These are phyloP conservation scores for Diaporthe velutina DNA, from an alignment of 2,329 filamentous ascomycete species.

Conservation along the genomic window DNA sequence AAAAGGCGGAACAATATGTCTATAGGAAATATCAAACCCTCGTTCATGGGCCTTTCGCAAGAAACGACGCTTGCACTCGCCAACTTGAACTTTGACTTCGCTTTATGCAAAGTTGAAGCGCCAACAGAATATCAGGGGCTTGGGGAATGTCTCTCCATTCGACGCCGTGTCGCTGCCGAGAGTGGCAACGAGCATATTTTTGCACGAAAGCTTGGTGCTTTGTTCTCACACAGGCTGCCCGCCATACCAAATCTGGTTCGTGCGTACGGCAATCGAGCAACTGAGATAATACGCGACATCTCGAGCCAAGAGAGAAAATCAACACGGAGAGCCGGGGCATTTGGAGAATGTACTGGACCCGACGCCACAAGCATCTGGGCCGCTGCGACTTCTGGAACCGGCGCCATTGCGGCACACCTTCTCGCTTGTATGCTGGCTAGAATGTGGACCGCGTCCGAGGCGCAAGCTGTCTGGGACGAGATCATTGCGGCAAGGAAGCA, in stretches of 20 bases:
- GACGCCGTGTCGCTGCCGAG: slow-evolving; percentile 53
- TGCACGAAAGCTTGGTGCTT: slow-evolving; percentile 53
- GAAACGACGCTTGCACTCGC: slow-evolving; percentile 6
- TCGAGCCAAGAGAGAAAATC: slow-evolving; percentile 26
- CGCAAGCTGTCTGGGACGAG: slow-evolving; percentile 48
- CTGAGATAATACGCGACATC: slow-evolving; percentile 44
- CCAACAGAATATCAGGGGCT: slow-evolving; percentile 41
- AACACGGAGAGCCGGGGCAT: slow-evolving; percentile 37
- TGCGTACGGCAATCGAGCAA: slow-evolving; percentile 51
- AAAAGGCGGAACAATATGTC: too few species aligned
- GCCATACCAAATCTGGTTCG: slow-evolving; percentile 48
- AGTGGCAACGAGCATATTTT: slow-evolving; percentile 50
- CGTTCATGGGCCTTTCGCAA: neutral
- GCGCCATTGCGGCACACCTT: slow-evolving; percentile 49
- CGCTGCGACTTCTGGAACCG: slow-evolving; percentile 45
- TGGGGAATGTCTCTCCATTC: neutral
- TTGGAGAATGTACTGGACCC: slow-evolving; percentile 44
- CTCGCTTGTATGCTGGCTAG: slow-evolving; percentile 50
- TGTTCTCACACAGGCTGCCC: slow-evolving; percentile 53
- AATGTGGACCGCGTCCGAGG: slow-evolving; percentile 44
- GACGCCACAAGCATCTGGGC: slow-evolving; percentile 52
- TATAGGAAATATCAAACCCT: neutral
- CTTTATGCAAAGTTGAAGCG: slow-evolving; percentile 54
- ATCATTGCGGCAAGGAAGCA: slow-evolving; percentile 42
- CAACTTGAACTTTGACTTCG: slow-evolving; percentile 57